Conservation (phyloP, 495 filamentous ascomycete species). For the Pseudomonodictys pantanalensis region DNA sequence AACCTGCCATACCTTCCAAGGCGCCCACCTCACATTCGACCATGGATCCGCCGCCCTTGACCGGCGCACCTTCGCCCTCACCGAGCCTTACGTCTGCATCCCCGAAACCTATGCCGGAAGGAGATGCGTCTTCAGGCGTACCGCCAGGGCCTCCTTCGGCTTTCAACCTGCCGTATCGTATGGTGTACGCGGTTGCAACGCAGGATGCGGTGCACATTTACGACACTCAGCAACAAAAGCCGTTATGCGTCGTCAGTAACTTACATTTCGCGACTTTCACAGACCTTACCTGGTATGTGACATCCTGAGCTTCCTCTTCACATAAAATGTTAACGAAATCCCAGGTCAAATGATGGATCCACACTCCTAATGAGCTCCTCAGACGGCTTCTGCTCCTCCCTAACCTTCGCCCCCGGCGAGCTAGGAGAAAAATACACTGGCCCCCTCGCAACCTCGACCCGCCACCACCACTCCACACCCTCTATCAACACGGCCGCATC, state of each 20-base stretch:
- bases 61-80: slow-evolving; percentile 48
- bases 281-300: slow-evolving; percentile 83
- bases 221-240: slow-evolving; percentile 94
- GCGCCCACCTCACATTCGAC: slow-evolving; percentile 53
- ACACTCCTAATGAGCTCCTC: slow-evolving; percentile 95
- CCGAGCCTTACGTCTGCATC: slow-evolving; percentile 48
- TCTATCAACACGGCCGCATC: slow-evolving; percentile 34
- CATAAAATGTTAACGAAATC: slow-evolving; percentile 33
- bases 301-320: background rate
- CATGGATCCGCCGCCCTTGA: slow-evolving; percentile 81
- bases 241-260: slow-evolving; percentile 91
- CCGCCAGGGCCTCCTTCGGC: slow-evolving; percentile 50
- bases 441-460: slow-evolving; percentile 48
- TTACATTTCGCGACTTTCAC: slow-evolving; percentile 96
- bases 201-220: slow-evolving; percentile 95
- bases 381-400: slow-evolving; percentile 92
- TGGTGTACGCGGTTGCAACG: slow-evolving; percentile 95
- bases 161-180: slow-evolving; percentile 85
- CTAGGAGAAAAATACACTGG: slow-evolving; percentile 82
- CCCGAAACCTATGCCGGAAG: slow-evolving; percentile 54
- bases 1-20: slow-evolving; percentile 66
- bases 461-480: slow-evolving; percentile 29
- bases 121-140: slow-evolving; percentile 54
- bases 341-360: slow-evolving; percentile 88
- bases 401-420: slow-evolving; percentile 81